Conservation (phyloP, 305 asterid genomes). For the Fraxinus floribunda region DNA sequence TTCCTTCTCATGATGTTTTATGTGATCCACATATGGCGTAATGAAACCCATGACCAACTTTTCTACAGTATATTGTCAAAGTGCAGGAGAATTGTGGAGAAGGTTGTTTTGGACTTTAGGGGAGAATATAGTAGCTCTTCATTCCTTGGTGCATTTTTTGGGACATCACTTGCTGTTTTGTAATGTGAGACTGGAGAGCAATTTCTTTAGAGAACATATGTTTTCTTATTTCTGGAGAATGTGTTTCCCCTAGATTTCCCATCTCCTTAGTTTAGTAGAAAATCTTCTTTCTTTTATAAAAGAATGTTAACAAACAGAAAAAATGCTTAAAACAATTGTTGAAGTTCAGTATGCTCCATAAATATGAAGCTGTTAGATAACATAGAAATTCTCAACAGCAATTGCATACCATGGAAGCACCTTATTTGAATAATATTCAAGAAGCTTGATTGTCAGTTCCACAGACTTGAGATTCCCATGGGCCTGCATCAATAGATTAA, state of each 20-base stretch:
- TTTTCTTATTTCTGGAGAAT: neutral
- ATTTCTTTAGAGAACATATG: neutral
- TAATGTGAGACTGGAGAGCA: neutral
- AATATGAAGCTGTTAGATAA: neutral
- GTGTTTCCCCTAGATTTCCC: neutral
- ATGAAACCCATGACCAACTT: neutral
- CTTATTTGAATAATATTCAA: conserved; percentile 67
- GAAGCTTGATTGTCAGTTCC: conserved; percentile 53
- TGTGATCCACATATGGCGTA: neutral
- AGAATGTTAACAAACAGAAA: neutral
- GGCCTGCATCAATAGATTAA: conserved; percentile 48
- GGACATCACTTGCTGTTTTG: neutral
- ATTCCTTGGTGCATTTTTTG: neutral
- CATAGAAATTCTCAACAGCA: neutral
- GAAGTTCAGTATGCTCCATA: neutral
- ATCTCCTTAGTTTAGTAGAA: neutral
- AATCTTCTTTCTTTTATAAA: neutral
- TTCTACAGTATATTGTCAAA: neutral
- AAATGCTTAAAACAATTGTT: neutral
- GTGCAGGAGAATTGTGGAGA: neutral
- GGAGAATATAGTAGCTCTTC: neutral
- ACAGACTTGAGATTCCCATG: conserved; percentile 46
- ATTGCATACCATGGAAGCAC: conserved; percentile 78
- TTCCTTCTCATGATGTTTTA: neutral
- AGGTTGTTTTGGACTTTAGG: neutral